Conservation (phyloP, 805 yeast genomes). For the Hanseniaspora meyeri region DNA sequence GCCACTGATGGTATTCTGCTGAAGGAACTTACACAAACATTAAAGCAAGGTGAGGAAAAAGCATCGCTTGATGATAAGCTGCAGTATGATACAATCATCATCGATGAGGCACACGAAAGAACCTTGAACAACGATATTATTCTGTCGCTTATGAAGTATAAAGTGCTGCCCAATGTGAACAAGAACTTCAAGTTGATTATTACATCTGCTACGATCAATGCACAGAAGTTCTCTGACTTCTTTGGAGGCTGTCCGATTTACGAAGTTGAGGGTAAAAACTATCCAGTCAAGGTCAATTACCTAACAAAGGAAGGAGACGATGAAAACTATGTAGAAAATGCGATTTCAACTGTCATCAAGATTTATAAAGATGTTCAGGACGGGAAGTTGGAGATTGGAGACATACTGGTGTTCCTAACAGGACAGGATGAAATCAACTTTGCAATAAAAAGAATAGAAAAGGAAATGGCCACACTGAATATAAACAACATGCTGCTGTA, state of each 20-base stretch:
- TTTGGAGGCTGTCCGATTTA: conserved; percentile 78
- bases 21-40: conserved; percentile 60
- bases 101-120: conserved; percentile 96
- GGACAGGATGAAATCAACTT: conserved; percentile 95
- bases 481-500: conserved; percentile 57
- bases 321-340: conserved; percentile 70
- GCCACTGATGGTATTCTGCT: conserved; percentile 93
- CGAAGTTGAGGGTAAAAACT: conserved; percentile 85
- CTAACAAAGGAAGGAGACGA: conserved; percentile 72
- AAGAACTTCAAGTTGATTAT: conserved; percentile 64
- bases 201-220: conserved; percentile 92
- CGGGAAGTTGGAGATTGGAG: conserved; percentile 40
- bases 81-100: conserved; percentile 69
- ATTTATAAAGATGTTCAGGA: conserved; percentile 52
- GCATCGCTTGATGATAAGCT: conserved; percentile 38
- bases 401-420: conserved; percentile 78
- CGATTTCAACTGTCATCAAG: conserved; percentile 74
- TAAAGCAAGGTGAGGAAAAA: background rate
- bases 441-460: conserved; percentile 56
- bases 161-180: conserved; percentile 35
- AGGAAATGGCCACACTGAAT: conserved; percentile 44
- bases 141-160: conserved; percentile 65
- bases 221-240: conserved; percentile 69
- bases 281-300: conserved; percentile 76
- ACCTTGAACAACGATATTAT: conserved; percentile 82